Evolutionary conservation across 352 stramenopile species (phyloP).

Genomic region (Discostella stelligera): DNA sequence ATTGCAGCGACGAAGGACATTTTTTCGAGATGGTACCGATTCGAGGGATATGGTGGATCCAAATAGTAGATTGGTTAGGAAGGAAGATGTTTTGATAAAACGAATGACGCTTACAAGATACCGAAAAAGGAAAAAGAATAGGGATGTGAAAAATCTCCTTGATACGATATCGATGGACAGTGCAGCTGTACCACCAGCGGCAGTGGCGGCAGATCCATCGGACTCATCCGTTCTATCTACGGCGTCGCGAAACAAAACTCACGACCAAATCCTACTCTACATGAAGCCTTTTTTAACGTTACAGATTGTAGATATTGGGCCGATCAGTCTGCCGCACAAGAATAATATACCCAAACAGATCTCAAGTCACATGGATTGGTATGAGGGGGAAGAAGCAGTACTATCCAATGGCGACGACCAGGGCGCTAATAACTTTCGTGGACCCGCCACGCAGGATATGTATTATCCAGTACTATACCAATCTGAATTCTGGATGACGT

Average conservation of each 20-base stretch:
- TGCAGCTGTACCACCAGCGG: too few relatives aligned
- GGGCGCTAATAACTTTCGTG: neutral
- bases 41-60: conserved; percentile 7
- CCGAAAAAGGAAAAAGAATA: conserved; percentile 48
- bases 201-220: neutral
- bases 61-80: conserved; percentile 11
- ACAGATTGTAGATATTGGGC: conserved; percentile 51
- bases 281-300: conserved; percentile 51
- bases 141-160: conserved; percentile 39
- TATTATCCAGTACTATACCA: conserved; percentile 90
- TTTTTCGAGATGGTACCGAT: conserved; percentile 13
- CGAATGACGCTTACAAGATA: conserved; percentile 40
- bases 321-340: conserved; percentile 32
- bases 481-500: conserved; percentile 93
- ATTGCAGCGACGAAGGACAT: conserved; percentile 27
- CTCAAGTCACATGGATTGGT: conserved; percentile 55
- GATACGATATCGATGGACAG: neutral
- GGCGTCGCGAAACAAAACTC: conserved; percentile 49
- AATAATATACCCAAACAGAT: conserved; percentile 43
- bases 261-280: conserved; percentile 55
- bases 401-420: neutral
- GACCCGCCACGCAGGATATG: conserved; percentile 2
- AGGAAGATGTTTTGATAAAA: conserved; percentile 51
- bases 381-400: conserved; percentile 13
- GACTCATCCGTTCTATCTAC: conserved; percentile 33